phyloP scores from a whole-genome alignment of 2,329 filamentous ascomycete species.

The Penicillium sp. region DNA sequence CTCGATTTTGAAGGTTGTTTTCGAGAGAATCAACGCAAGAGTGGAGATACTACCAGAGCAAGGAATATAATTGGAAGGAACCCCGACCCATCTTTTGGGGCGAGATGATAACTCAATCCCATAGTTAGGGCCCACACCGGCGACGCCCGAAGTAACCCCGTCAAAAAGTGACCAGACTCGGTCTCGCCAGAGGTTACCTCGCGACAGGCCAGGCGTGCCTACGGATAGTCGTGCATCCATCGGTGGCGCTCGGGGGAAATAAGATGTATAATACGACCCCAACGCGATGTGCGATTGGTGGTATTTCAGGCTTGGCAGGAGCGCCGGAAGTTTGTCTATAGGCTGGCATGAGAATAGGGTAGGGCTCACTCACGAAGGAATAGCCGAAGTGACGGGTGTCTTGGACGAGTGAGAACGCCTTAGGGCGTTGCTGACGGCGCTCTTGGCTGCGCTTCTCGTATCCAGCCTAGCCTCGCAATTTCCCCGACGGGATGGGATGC shows the following conservation, averaged over 20 bases:
- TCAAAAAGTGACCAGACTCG: not conserved
- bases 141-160: not conserved
- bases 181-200: slow-evolving; percentile 1
- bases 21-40: too few species aligned
- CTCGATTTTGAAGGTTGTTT: too few species aligned
- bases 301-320: not conserved
- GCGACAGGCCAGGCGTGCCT: not conserved
- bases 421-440: not conserved
- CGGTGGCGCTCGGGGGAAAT: not conserved
- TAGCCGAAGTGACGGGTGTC: not conserved
- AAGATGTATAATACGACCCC: not conserved
- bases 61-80: not conserved
- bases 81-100: not conserved
- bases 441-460: not conserved
- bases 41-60: not conserved
- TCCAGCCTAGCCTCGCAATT: not conserved
- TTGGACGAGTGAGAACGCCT: not conserved
- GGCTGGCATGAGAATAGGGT: too few species aligned
- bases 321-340: not conserved
- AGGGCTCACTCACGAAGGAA: not conserved
- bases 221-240: not conserved
- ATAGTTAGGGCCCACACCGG: not conserved
- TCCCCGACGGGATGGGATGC: not conserved
- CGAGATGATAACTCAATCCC: not conserved
- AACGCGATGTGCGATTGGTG: not conserved